phyloP scores from a whole-genome alignment of 2,329 filamentous ascomycete genomes.

The Alternaria ventricosa region DNA sequence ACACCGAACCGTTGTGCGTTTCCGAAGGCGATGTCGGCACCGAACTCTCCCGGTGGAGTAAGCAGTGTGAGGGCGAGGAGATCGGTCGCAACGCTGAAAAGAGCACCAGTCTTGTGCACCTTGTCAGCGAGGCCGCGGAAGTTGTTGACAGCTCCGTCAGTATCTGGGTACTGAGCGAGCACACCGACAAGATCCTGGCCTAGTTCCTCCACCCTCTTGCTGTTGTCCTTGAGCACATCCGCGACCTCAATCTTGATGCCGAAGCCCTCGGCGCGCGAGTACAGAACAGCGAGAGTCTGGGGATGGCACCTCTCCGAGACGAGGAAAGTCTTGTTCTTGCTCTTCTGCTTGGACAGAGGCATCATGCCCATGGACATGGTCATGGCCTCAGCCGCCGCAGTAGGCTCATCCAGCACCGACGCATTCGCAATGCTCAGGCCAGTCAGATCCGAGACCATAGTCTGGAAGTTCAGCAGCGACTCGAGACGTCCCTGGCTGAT shows the following conservation, averaged over 20 bases:
- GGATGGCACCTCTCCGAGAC: conserved; percentile 84
- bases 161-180: conserved; percentile 94
- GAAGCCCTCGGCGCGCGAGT: conserved; percentile 88
- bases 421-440: conserved; percentile 88
- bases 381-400: conserved; percentile 94
- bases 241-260: conserved; percentile 78
- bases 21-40: conserved; percentile 93
- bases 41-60: conserved; percentile 90
- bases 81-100: conserved; percentile 88
- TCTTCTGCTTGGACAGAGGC: conserved; percentile 73
- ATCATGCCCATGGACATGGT: conserved; percentile 84
- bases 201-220: conserved; percentile 71
- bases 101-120: conserved; percentile 77
- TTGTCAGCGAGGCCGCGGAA: conserved; percentile 75
- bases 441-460: conserved; percentile 86
- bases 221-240: conserved; percentile 71
- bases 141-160: conserved; percentile 78
- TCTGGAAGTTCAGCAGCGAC: conserved; percentile 95
- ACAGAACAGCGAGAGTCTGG: conserved; percentile 83
- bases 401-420: conserved; percentile 87
- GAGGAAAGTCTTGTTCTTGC: conserved; percentile 78
- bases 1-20: conserved; percentile 92
- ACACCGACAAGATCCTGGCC: conserved; percentile 87
- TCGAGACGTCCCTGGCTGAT: conserved; percentile 95
- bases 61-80: conserved; percentile 85